Percentiles rank a stretch among this genome's conserved stretches.
Evolutionary conservation across 2,329 filamentous ascomycete species (phyloP).

Genomic region (Colletotrichum phormii): DNA sequence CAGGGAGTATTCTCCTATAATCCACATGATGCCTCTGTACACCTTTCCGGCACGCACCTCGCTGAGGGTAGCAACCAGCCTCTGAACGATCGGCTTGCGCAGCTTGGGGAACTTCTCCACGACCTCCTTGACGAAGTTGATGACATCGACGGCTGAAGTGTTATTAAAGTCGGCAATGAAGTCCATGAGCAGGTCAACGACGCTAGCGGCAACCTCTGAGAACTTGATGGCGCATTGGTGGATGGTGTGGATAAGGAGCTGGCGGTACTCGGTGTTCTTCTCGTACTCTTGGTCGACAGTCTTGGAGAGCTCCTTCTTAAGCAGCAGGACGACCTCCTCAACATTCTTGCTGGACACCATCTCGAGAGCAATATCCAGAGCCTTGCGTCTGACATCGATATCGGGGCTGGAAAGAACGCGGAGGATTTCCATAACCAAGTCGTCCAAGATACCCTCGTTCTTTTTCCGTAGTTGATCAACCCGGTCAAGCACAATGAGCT

Average conservation of each 20-base stretch:
- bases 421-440: slow-evolving; percentile 96
- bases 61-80: slow-evolving; percentile 88
- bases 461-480: slow-evolving; percentile 89
- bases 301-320: slow-evolving; percentile 98
- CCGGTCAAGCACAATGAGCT: slow-evolving; percentile 95
- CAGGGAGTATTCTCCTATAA: slow-evolving; percentile 95
- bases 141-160: slow-evolving; percentile 94
- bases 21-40: slow-evolving; percentile 96
- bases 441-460: slow-evolving; percentile 92
- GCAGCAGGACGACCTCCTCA: slow-evolving; percentile 92
- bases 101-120: slow-evolving; percentile 97
- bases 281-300: slow-evolving; percentile 99
- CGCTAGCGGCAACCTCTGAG: slow-evolving; percentile 95
- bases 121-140: slow-evolving; percentile 98
- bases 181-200: slow-evolving; percentile 97
- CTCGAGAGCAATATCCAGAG: slow-evolving; percentile 88
- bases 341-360: slow-evolving; percentile 99
- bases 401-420: slow-evolving; percentile 95
- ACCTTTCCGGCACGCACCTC: slow-evolving; percentile 98
- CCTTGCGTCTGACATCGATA: slow-evolving; percentile 94
- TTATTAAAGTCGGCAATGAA: slow-evolving; percentile 99
- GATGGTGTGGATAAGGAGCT: slow-evolving; percentile 95
- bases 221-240: slow-evolving; percentile 99
- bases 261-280: slow-evolving; percentile 96
- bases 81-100: slow-evolving; percentile 86